A percentile compares a stretch with the other conserved stretches of the same genome.
Conservation (phyloP, 31 red algal genomes). For the Asparagopsis taxiformis region DNA sequence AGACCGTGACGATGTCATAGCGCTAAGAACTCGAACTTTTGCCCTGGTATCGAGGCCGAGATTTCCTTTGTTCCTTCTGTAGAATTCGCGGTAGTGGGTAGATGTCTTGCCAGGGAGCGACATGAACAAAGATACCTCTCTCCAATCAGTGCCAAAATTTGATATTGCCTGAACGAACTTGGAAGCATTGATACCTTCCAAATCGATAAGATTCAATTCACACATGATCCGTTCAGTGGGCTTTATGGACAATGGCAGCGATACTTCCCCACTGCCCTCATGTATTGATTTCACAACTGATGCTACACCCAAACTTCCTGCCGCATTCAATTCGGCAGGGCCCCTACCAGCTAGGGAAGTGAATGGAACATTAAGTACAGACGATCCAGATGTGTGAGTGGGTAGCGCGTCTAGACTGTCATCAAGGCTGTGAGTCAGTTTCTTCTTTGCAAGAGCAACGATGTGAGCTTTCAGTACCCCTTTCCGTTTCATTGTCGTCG, state of each 20-base stretch:
- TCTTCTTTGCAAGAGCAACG: slow-evolving; percentile 22
- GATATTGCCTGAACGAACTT: slow-evolving; percentile 14
- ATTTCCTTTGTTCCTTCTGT: slow-evolving; percentile 18
- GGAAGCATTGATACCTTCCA: slow-evolving; percentile 17
- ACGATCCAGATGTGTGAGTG: too few relatives aligned
- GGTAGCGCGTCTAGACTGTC: not conserved
- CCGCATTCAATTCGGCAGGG: too few relatives aligned
- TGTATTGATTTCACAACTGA: too few relatives aligned
- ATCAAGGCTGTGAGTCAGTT: not conserved
- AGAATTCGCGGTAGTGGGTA: slow-evolving; percentile 51
- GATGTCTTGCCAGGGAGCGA: slow-evolving; percentile 31
- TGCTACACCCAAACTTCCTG: too few relatives aligned
- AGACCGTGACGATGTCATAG: not conserved
- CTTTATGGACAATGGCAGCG: too few relatives aligned
- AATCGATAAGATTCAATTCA: slow-evolving; percentile 18
- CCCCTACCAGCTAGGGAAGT: too few relatives aligned
- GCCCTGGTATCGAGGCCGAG: slow-evolving; percentile 3
- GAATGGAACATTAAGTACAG: too few relatives aligned
- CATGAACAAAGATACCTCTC: slow-evolving; percentile 11
- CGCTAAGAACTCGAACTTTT: slow-evolving; percentile 1
- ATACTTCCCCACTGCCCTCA: too few relatives aligned
- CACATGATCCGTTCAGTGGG: slow-evolving; percentile 23
- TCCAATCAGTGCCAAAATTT: slow-evolving; percentile 29
- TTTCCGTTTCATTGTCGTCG: slow-evolving; percentile 42
- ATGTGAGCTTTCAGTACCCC: slow-evolving; percentile 31